Base-by-base conservation (phyloP, 1,284 basidiomycete species). In the Clitocybe nebularis region DNA sequence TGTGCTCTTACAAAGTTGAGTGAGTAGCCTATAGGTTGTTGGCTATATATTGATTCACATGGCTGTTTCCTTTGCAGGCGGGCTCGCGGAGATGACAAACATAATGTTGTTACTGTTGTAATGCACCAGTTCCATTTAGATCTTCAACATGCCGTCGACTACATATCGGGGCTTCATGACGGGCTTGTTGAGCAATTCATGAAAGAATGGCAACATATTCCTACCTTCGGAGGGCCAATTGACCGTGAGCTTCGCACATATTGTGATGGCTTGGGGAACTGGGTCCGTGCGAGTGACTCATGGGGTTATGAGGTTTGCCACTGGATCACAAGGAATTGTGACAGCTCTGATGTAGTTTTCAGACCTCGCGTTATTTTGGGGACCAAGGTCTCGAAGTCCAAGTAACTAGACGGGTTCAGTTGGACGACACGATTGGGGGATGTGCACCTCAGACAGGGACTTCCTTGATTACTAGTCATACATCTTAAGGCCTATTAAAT, bases 1-100 rank as follows among this genome's bases (percentile, higher is more conserved):
- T 72, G 45, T 66, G 66, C 46, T 64, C 75, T 54, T 75, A 75
- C 43, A 57, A 73, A 11, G 57, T 75, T 22, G 66, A 67, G 4
- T 58, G 71, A 13, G 60, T 67, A 14, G 73, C 72, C 71, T 57
- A 62, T 29, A 48, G 66, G 19, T 39, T 56, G 4, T 32, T 16
- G 6, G 3, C 17, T 5, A 32, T 30, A 45, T 59, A 9, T 44
- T 56, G 3, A 53, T 57, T 43, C 36, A 68, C 1, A 51, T 64
- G 20, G 61, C 47, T 3, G 64, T 67, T 0, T 60, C 69, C 13
- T 68, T 60, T 55, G 5, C 13, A 54, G 62, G 4, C 47, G 44
- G 0, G 41, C 47, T 5, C 49, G 36, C n/a, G 36, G 36, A 16
- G 36, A 50, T 1, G 69, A 73, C 45, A 66, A 66, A 46, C 64